Base-by-base conservation (phyloP, 2,329 filamentous ascomycete genomes). In the Xylaria sp. region DNA sequence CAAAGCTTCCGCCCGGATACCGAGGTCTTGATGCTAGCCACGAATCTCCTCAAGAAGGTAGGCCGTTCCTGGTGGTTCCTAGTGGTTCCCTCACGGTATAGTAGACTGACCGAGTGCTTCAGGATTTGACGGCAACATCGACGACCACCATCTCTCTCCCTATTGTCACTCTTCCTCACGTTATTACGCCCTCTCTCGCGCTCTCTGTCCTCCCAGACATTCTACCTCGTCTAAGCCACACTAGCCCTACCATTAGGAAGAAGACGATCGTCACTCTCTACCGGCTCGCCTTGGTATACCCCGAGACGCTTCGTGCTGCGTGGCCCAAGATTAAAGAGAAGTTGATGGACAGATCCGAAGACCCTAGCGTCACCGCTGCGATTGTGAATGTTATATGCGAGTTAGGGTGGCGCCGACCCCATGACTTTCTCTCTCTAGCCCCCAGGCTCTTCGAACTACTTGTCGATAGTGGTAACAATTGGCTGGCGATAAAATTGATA, bases 401-500 rank as follows among this genome's bases (percentile, higher is more conserved):
- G 81, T 84, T 99, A 47, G 95, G 95, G 5, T 98, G 95, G 93
- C 89, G 96, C 74, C 87, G 96, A 73, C 96, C 96, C 3, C 91
- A 95, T 73, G 96, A 99, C 80, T 98, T 98, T 75, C 84, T 99
- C 35, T 93, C 96, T 16, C 85, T 99, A 35, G 96, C 96, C 0
- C 96, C 96, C 9, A 87, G 96, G 67, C 82, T 99, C 29, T 99
- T 98, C 76, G 94, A 98, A 78, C 86, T 99, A 21, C 84, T 99
- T 29, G 94, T 98, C 13, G 92, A 97, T 69, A 91, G 94, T 65
- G 92, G 92, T 44, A 98, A 99, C 81, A 99, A 99, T 81, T 99
- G 96, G 96, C 98, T 99, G 95, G 94, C 94, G 68, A 99, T 99
- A 79, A 99, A 99, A 80, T 89, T 99, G 71, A 98, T 99, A 79